Conservation (phyloP, 2,329 filamentous ascomycete species). For the Colletotrichum phormii region DNA sequence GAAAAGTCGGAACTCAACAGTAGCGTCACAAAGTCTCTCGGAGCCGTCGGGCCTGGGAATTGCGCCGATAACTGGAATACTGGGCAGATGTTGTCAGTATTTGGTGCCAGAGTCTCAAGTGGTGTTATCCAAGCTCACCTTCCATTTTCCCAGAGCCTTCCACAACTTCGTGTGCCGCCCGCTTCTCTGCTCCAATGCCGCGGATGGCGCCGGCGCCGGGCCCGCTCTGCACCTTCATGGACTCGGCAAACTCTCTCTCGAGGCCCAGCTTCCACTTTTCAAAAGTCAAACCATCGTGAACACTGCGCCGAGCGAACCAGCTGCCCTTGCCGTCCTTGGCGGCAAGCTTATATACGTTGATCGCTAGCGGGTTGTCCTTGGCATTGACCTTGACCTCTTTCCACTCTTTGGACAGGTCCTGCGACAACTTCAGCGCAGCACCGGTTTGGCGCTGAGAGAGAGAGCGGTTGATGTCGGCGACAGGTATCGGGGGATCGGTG, state of each 20-base stretch:
- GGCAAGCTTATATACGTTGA: slow-evolving; percentile 83
- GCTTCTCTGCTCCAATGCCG: slow-evolving; percentile 85
- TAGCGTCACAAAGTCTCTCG: slow-evolving; percentile 88
- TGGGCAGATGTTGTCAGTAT: slow-evolving; percentile 44
- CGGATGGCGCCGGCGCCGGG: slow-evolving; percentile 82
- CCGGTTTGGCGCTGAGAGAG: slow-evolving; percentile 51
- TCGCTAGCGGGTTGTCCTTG: slow-evolving; percentile 79
- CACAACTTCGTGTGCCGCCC: slow-evolving; percentile 71
- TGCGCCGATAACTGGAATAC: slow-evolving; percentile 90
- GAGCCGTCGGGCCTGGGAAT: slow-evolving; percentile 89
- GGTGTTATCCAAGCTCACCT: slow-evolving; percentile 55
- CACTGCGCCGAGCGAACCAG: slow-evolving; percentile 89
- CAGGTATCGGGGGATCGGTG: slow-evolving; percentile 64
- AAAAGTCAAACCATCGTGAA: slow-evolving; percentile 84
- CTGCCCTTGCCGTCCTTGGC: slow-evolving; percentile 85
- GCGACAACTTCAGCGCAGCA: slow-evolving; percentile 59
- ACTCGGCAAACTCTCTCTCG: slow-evolving; percentile 83
- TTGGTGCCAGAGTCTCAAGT: slow-evolving; percentile 14
- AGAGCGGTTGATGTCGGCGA: slow-evolving; percentile 64
- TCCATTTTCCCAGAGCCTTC: slow-evolving; percentile 72
- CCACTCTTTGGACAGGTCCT: slow-evolving; percentile 82
- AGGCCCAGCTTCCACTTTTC: slow-evolving; percentile 82
- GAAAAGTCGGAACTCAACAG: slow-evolving; percentile 75
- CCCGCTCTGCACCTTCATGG: slow-evolving; percentile 75
- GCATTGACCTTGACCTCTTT: slow-evolving; percentile 81